Evolutionary conservation across 768 basidiomycete genomes (phyloP), one percentile per base, ranked within the genome.

Genomic region (Phaeotremella skinneri): DNA sequence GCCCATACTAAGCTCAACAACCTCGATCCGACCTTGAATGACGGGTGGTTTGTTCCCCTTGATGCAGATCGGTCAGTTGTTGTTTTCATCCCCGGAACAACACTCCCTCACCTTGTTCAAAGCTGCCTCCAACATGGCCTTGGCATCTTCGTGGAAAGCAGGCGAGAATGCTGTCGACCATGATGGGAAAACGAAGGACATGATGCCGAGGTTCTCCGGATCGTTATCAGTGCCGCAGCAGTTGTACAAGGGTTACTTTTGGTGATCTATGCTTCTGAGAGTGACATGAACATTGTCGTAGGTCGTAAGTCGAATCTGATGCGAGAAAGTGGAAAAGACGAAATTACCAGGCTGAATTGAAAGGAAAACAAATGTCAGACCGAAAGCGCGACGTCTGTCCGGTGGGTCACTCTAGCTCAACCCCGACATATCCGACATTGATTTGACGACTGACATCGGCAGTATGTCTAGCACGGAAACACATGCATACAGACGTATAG

Each of bases 1-100:
- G 34, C 96, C 96, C 96, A 99, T 98, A 79, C 97, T 88, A n/a
- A 99, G 80, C 76, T 98, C 96, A 53, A 96, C 89, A 29, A 99
- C 96, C 76, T 98, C 91, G 64, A 99, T 98, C 77, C 84, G 87
- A 79, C 94, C 96, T 53, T 91, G 93, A 66, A 98, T 97, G 71
- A 99, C 88, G 27, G 92, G 91, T 1, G 94, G 96, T 75, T 96
- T 97, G 80, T 86, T 88, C 64, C 96, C 96, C 81, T 96, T 91
- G 2, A 25, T 47, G 25, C 55, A 34, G 41, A 43, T 53, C 31
- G 42, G 34, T 37, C 4, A 23, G 45, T 16, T 48, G 9, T 9
- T 11, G 9, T 11, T 11, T 23, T 48, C 13, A 48, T 48, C 13
- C 45, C 25, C 21, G 16, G 21, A 48, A 48, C 21, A 48, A 23